These are phyloP conservation scores for Pseudopyricularia javanii DNA, from an alignment of 2,329 filamentous ascomycete genomes.

Conservation along the genomic window DNA sequence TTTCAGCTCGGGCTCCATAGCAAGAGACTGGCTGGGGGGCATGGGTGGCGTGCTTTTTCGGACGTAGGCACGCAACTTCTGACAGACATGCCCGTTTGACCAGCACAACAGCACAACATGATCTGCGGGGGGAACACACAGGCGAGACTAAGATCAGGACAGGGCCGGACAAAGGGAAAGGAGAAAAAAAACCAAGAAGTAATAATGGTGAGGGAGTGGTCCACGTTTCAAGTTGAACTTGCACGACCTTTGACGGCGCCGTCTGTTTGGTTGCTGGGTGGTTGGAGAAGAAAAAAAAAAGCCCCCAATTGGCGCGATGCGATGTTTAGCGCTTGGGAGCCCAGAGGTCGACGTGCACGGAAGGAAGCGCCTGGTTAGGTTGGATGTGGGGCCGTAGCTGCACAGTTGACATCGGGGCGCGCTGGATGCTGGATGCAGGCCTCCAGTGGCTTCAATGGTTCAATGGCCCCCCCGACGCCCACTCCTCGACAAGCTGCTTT, in stretches of 20 bases:
- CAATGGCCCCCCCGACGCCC: no score
- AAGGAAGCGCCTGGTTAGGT: background rate
- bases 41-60: background rate
- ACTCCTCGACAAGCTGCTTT: background rate
- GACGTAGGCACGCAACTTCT: background rate
- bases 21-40: background rate
- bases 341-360: background rate
- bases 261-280: background rate
- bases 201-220: background rate
- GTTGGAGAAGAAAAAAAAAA: background rate
- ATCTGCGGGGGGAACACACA: background rate
- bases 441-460: background rate
- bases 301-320: background rate
- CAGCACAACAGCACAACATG: background rate
- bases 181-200: background rate
- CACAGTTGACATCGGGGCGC: no score
- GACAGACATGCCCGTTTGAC: background rate
- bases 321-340: no score
- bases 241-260: background rate
- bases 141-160: no score
- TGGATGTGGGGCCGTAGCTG: no score
- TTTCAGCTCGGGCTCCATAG: background rate
- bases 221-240: background rate
- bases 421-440: background rate
- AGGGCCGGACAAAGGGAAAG: no score